phyloP scores from a whole-genome alignment of 306 rosid species.

The Trifolium pratense region DNA sequence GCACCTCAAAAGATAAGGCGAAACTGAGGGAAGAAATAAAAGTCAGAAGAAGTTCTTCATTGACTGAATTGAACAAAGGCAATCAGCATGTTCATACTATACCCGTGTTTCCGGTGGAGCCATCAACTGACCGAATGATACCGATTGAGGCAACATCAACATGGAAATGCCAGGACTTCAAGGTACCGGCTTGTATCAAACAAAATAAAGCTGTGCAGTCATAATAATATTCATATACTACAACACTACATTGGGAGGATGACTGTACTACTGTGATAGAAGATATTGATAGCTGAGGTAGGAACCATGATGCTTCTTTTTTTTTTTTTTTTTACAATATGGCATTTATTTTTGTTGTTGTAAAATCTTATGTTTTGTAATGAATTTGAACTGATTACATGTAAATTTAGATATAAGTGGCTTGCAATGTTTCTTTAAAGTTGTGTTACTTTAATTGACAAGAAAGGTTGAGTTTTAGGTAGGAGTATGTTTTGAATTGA shows the following conservation, averaged over 20 bases:
- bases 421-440: conserved; percentile 54
- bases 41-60: conserved; percentile 53
- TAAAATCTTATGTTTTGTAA: conserved; percentile 58
- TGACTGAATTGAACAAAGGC: conserved; percentile 56
- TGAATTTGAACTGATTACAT: conserved; percentile 66
- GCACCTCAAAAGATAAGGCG: conserved; percentile 71
- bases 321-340: conserved; percentile 47
- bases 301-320: conserved; percentile 57
- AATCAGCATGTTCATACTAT: conserved; percentile 52
- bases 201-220: conserved; percentile 80
- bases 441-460: conserved; percentile 47
- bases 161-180: conserved; percentile 88
- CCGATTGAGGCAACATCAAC: conserved; percentile 67
- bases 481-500: conserved; percentile 54
- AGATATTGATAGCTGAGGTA: conserved; percentile 72
- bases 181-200: conserved; percentile 74
- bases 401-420: conserved; percentile 76
- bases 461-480: conserved; percentile 50
- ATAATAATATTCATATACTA: conserved; percentile 53
- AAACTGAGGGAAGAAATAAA: conserved; percentile 66
- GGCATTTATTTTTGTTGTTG: conserved; percentile 48
- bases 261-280: conserved; percentile 50
- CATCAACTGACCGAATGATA: conserved; percentile 60
- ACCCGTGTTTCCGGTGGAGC: conserved; percentile 64
- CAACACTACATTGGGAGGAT: conserved; percentile 42